These are phyloP conservation scores for Hortiboletus campestris DNA, from an alignment of 768 basidiomycete genomes.

Conservation along the genomic window DNA sequence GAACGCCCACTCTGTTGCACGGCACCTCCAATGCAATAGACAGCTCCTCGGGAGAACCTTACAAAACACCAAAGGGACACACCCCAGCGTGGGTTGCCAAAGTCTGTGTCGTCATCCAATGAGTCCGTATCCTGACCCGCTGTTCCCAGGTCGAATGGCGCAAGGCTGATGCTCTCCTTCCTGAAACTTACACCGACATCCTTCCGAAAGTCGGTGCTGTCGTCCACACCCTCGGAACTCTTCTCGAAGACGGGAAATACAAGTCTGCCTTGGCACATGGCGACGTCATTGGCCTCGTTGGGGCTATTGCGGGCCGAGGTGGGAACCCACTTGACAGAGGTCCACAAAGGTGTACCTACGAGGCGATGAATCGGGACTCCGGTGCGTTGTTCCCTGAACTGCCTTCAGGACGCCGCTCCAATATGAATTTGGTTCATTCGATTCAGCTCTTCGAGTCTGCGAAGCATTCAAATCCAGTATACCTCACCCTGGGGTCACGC, in stretches of 20 bases:
- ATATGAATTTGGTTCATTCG: conserved; percentile 12
- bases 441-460: conserved; percentile 68
- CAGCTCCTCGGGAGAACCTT: conserved; percentile 87
- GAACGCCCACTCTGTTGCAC: background rate
- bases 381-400: conserved; percentile 50
- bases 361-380: conserved; percentile 83
- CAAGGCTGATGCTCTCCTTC: conserved; percentile 76
- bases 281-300: conserved; percentile 49
- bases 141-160: conserved; percentile 79
- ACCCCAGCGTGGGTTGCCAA: conserved; percentile 80
- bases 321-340: conserved; percentile 60
- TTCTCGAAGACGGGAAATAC: conserved; percentile 80
- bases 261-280: conserved; percentile 68
- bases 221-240: conserved; percentile 91
- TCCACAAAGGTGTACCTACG: conserved; percentile 54
- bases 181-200: conserved; percentile 66
- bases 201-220: conserved; percentile 70
- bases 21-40: background rate
- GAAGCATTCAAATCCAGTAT: conserved; percentile 63
- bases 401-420: background rate
- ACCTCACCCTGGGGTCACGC: conserved; percentile 29
- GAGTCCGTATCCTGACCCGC: conserved; percentile 5
- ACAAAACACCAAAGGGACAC: conserved; percentile 86
- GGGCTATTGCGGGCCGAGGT: conserved; percentile 45
- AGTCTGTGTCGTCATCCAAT: conserved; percentile 39